Evolutionary conservation across 1,284 basidiomycete species (phyloP), one percentile per base, ranked within the genome.

Genomic region (Pascua sp.): DNA sequence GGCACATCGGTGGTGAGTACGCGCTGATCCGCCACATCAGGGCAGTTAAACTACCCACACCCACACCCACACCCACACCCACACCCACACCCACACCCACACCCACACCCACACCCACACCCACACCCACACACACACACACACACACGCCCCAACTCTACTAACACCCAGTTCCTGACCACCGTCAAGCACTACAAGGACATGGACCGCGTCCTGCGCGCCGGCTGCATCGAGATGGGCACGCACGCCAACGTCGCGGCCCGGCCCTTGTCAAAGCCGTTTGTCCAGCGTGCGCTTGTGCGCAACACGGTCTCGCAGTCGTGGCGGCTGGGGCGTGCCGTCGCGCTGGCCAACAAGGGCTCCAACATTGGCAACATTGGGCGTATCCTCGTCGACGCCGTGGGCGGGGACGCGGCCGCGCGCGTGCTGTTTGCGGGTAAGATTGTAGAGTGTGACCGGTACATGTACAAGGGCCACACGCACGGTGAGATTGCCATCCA

Each of bases 401-500:
- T 85, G 44, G 78, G 84, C 13, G 77, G 79, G 13, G 64, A 80
- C 8, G 78, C 81, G 55, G 81, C 81, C 18, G 83, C 82, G 0
- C 79, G 77, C 47, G 79, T 82, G 16, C 68, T 84, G 39, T 84
- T 84, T 63, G 66, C 78, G 18, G 83, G 83, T 17, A 85, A 85
- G 72, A 81, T 84, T 44, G 61, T 80, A 32, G 79, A 81, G 44
- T 81, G 85, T 15, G 71, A 75, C 11, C 70, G 84, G 61, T 75
- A 73, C 68, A 76, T 81, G 7, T 69, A 76, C 60, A 81, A 80
- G 56, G 81, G 82, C 2, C 81, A 82, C 64, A 79, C 80, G 32
- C 79, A 81, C 77, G 82, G 82, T 17, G 73, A 80, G 59, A 77
- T 84, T 0, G 76, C 79, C 8, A 80, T 83, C 53, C 78, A 76